Conservation (phyloP, 768 basidiomycete genomes). For the Serendipita sp. region DNA sequence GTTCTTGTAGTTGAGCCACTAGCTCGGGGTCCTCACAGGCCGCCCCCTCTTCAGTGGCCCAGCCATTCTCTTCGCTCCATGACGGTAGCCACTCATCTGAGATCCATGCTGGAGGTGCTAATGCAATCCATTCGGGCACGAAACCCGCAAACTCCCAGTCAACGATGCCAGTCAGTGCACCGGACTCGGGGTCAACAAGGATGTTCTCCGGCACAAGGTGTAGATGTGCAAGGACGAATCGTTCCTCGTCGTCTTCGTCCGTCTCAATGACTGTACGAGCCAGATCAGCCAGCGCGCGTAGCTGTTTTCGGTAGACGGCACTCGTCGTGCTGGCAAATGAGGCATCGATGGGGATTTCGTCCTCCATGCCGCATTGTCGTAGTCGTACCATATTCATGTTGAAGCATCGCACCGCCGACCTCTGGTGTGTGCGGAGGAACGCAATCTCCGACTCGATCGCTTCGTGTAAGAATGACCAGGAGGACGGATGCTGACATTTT, state of each 20-base stretch:
- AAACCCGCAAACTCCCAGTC: conserved; percentile 4
- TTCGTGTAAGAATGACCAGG: background rate
- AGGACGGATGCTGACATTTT: background rate
- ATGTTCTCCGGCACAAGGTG: background rate
- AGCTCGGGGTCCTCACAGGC: background rate
- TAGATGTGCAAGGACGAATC: conserved; percentile 1
- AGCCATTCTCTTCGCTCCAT: background rate
- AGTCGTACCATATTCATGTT: conserved; percentile 4
- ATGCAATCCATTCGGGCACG: background rate
- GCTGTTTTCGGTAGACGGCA: background rate
- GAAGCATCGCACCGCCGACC: background rate
- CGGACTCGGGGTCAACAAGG: background rate
- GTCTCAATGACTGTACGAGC: background rate
- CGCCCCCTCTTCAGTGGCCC: background rate
- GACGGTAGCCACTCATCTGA: background rate
- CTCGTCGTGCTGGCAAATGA: conserved; percentile 4
- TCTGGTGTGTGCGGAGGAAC: conserved; percentile 4
- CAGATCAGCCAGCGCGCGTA: background rate
- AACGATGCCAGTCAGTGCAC: conserved; percentile 2
- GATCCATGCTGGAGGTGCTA: conserved; percentile 1
- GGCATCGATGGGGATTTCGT: background rate
- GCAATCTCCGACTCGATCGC: conserved; percentile 4
- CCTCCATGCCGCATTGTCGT: background rate
- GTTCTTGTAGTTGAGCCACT: background rate
- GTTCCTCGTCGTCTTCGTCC: background rate